Base-by-base conservation (phyloP, 768 basidiomycete species). In the Lanmaoa rubissima region DNA sequence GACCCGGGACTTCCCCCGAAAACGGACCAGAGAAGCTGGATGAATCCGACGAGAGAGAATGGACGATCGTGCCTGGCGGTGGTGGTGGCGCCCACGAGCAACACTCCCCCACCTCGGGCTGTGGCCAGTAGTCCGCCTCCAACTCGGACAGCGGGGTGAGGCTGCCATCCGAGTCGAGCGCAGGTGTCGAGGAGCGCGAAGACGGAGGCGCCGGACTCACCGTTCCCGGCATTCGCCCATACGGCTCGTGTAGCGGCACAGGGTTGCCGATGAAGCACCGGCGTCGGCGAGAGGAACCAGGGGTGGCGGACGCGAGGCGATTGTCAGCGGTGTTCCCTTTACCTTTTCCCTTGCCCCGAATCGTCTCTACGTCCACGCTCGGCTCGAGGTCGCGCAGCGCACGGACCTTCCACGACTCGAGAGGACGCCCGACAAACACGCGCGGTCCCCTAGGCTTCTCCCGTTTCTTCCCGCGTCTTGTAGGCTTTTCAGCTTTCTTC, bases 51-150 rank as follows among this genome's bases (percentile, higher is more conserved):
- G n/a, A 8, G 8, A 5, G 16, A 26, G 9, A 9, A 4, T 11
- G 10, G 2, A 26, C 44, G 49, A n/a, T 8, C 19, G 34, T 4
- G 14, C 46, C 53, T 0, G 46, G 51, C 14, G 66, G 59, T 12
- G 32, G 42, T 1, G 46, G 49, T 5, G 67, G 61, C 28, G 36
- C 62, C 71, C 70, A 71, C 54, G 58, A 52, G 35, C 69, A 71
- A 36, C 40, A 62, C 47, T 73, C 71, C 4, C 71, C 70, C 12
- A 73, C 66, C n/a, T 53, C 71, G 0, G 70, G 70, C 49, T 71
- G 70, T 2, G 70, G 70, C 70, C 70, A 71, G n/a, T 53, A 16
- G 5, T 48, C 61, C 32, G 13, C 55, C 43, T 56, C 63, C 21
- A 46, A 2, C 28, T 60, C 59, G 0, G 54, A 51, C 43, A 63